Evolutionary conservation across 2,329 filamentous ascomycete species (phyloP).

Genomic region (Neopestalotiopsis rosae): DNA sequence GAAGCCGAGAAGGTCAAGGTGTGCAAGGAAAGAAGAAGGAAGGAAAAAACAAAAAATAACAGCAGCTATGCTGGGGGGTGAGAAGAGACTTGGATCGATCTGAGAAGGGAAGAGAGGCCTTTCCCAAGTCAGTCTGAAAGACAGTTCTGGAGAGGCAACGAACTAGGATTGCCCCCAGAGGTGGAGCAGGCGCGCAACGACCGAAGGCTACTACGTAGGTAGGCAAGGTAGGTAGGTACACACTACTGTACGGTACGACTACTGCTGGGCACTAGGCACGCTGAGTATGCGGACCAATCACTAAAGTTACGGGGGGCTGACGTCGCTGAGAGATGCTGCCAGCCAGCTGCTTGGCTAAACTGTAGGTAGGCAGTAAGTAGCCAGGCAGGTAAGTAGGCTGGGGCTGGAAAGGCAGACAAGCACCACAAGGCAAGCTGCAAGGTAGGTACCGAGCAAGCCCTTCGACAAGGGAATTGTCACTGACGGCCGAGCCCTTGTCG

Average conservation of each 20-base stretch:
- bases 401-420: background rate
- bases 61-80: background rate
- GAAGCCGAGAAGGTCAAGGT: background rate
- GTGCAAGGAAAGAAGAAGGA: constrained; percentile 7
- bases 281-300: constrained; percentile 5
- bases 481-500: background rate
- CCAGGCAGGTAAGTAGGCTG: background rate
- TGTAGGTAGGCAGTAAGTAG: no score
- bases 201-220: background rate
- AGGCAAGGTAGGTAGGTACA: no score
- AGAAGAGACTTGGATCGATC: constrained; percentile 13
- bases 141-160: constrained; percentile 11
- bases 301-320: background rate
- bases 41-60: constrained; percentile 9
- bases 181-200: constrained; percentile 16
- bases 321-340: constrained; percentile 3
- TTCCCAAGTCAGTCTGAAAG: constrained; percentile 22
- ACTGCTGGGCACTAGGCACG: background rate
- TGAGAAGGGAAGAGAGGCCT: constrained; percentile 18
- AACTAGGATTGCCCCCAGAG: constrained; percentile 19
- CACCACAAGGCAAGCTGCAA: background rate
- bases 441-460: background rate
- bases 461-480: constrained; percentile 1
- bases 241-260: background rate
- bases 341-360: no score